Conservation (phyloP, 2,329 filamentous ascomycete genomes). For the Torrubiella hemipterigena region DNA sequence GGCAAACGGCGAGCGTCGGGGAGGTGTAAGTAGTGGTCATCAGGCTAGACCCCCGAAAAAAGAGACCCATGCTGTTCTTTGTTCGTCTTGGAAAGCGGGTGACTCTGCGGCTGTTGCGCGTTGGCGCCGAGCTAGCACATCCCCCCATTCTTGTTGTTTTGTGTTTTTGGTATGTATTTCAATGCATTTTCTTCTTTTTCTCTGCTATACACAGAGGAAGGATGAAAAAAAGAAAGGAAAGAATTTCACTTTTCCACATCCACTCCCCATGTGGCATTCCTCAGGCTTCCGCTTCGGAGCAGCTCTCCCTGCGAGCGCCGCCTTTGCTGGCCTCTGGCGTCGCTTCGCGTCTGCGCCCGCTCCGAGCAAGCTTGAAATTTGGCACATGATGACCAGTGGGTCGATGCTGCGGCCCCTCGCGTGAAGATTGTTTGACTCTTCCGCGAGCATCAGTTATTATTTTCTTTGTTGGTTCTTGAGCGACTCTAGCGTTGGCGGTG, state of each 20-base stretch:
- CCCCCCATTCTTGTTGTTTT: no score
- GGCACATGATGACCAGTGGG: slow-evolving; percentile 25
- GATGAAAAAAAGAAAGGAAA: no score
- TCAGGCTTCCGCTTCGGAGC: no score
- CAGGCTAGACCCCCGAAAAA: slow-evolving; percentile 9
- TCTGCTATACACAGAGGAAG: no score
- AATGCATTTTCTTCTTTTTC: no score
- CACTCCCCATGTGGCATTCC: no score
- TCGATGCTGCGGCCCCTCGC: slow-evolving; percentile 42
- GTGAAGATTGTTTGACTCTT: slow-evolving; percentile 13
- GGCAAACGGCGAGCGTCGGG: slow-evolving; percentile 1
- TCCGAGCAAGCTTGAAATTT: not conserved
- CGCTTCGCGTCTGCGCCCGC: no score
- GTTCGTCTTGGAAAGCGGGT: slow-evolving; percentile 8
- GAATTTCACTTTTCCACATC: no score
- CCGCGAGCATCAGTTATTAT: slow-evolving; percentile 13
- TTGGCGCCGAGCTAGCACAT: no score
- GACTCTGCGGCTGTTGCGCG: slow-evolving; percentile 19
- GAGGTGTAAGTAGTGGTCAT: not conserved
- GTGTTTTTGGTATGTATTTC: no score
- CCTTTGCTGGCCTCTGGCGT: no score
- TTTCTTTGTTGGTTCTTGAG: slow-evolving; percentile 19
- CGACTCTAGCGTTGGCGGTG: no score
- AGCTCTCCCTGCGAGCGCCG: slow-evolving; percentile 17
- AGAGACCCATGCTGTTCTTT: slow-evolving; percentile 4